Evolutionary conservation across 1,284 basidiomycete species (phyloP).

Genomic region (Fomes fomentarius): DNA sequence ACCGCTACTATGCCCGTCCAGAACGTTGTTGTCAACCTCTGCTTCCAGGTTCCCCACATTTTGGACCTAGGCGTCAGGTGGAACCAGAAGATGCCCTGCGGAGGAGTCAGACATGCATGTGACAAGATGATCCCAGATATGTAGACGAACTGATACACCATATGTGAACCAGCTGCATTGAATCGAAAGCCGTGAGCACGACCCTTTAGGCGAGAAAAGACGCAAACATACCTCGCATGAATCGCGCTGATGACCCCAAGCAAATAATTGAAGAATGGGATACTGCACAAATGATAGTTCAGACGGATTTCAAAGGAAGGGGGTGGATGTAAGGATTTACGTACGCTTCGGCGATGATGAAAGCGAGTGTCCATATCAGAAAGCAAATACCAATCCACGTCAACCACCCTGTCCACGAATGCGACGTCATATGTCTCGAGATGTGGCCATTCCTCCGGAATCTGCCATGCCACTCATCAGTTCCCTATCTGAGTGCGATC

Average conservation of each 20-base stretch:
- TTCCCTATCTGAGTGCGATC: not conserved
- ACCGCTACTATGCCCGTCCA: conserved; percentile 32
- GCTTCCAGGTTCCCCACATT: conserved; percentile 29
- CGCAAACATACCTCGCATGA: conserved; percentile 33
- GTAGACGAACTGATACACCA: conserved; percentile 31
- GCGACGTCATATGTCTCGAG: conserved; percentile 34
- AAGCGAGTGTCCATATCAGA: conserved; percentile 33
- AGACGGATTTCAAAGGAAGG: too few relatives aligned
- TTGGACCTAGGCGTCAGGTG: conserved; percentile 30
- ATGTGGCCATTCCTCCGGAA: conserved; percentile 31
- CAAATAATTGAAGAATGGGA: conserved; percentile 39
- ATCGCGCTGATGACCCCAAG: conserved; percentile 35
- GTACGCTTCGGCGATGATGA: conserved; percentile 38
- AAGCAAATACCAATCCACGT: conserved; percentile 34
- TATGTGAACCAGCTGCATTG: conserved; percentile 37
- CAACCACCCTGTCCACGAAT: conserved; percentile 34
- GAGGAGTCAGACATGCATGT: not conserved
- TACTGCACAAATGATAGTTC: conserved; percentile 19
- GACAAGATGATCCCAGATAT: not conserved
- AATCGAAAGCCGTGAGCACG: too few relatives aligned
- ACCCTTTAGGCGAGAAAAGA: too few relatives aligned
- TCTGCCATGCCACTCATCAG: conserved; percentile 13
- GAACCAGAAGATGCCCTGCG: conserved; percentile 36
- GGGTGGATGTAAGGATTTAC: conserved; percentile 1
- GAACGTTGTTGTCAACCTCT: conserved; percentile 31